Conservation (phyloP, 768 basidiomycete genomes). For the Sporobolomyces roseus region DNA sequence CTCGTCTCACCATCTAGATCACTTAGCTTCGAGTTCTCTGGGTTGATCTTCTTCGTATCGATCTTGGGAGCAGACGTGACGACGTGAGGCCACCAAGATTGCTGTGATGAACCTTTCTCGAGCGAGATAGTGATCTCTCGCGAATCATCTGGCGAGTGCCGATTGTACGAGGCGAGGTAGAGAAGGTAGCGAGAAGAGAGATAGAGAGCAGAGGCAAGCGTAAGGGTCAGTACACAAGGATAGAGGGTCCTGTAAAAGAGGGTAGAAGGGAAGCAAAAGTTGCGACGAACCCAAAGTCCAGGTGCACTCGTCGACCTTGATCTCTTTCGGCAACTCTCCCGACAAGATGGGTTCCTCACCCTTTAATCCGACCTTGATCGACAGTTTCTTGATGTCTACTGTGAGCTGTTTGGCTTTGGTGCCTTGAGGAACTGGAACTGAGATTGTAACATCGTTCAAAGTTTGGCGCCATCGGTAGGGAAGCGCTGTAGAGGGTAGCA, state of each 20-base stretch:
- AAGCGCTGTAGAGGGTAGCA: slow-evolving; percentile 48
- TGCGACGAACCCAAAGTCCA: slow-evolving; percentile 78
- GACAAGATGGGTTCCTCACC: slow-evolving; percentile 75
- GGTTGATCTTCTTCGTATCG: slow-evolving; percentile 91
- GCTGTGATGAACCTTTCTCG: slow-evolving; percentile 73
- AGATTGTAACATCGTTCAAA: slow-evolving; percentile 76
- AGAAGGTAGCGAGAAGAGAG: neutral
- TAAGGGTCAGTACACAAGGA: neutral
- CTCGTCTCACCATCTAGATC: slow-evolving; percentile 95
- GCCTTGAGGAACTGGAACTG: slow-evolving; percentile 78
- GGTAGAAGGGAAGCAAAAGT: neutral
- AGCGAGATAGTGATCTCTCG: slow-evolving; percentile 68
- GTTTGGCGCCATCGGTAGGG: slow-evolving; percentile 92
- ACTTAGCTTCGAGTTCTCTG: slow-evolving; percentile 89
- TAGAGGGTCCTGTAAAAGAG: slow-evolving; percentile 33
- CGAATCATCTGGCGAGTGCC: slow-evolving; percentile 63
- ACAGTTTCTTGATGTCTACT: slow-evolving; percentile 74
- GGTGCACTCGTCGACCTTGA: slow-evolving; percentile 93
- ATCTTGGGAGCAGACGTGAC: slow-evolving; percentile 92
- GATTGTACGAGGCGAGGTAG: neutral
- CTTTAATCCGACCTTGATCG: slow-evolving; percentile 77
- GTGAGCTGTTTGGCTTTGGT: slow-evolving; percentile 72
- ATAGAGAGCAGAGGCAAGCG: neutral
- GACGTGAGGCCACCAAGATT: slow-evolving; percentile 98
- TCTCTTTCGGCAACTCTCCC: slow-evolving; percentile 88